phyloP scores from a whole-genome alignment of 106 monocot genomes.

The Alisma plantagoaquatica region DNA sequence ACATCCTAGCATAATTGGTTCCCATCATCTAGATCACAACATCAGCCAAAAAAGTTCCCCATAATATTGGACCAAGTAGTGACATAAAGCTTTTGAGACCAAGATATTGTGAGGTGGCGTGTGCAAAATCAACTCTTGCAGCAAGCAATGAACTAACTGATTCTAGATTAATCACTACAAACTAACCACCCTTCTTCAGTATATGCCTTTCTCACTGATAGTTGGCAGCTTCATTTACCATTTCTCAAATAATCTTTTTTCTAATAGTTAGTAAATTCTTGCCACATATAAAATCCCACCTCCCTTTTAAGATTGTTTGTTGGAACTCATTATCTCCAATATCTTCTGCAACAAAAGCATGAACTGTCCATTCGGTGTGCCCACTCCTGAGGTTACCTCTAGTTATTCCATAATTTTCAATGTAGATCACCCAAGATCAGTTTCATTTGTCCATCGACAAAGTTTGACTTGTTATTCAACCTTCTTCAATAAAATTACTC shows the following conservation, averaged over 20 bases:
- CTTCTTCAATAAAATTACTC: too few species aligned
- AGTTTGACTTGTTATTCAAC: too few species aligned
- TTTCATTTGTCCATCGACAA: too few species aligned
- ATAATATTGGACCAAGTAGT: conserved; percentile 87
- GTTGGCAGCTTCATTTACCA: conserved; percentile 83
- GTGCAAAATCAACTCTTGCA: conserved; percentile 83
- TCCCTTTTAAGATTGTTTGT: conserved; percentile 73
- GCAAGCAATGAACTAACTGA: conserved; percentile 72
- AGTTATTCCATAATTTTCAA: too few species aligned
- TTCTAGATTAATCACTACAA: conserved; percentile 82
- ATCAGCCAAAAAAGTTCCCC: conserved; percentile 88
- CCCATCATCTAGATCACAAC: conserved; percentile 91
- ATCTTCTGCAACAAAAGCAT: conserved; percentile 40
- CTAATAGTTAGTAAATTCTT: conserved; percentile 64
- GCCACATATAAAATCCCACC: conserved; percentile 64
- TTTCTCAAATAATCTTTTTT: conserved; percentile 66
- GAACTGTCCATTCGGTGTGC: conserved; percentile 67
- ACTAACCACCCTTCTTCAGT: conserved; percentile 78
- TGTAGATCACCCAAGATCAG: too few species aligned
- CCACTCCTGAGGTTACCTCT: conserved; percentile 58
- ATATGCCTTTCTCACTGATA: conserved; percentile 83
- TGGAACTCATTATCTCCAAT: conserved; percentile 68
- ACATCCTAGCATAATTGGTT: conserved; percentile 89
- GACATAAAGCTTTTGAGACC: conserved; percentile 74
- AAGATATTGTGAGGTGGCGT: conserved; percentile 73